These are phyloP conservation scores for Backusella luteola DNA, from an alignment of 192 early-diverging fungal species.

Conservation along the genomic window DNA sequence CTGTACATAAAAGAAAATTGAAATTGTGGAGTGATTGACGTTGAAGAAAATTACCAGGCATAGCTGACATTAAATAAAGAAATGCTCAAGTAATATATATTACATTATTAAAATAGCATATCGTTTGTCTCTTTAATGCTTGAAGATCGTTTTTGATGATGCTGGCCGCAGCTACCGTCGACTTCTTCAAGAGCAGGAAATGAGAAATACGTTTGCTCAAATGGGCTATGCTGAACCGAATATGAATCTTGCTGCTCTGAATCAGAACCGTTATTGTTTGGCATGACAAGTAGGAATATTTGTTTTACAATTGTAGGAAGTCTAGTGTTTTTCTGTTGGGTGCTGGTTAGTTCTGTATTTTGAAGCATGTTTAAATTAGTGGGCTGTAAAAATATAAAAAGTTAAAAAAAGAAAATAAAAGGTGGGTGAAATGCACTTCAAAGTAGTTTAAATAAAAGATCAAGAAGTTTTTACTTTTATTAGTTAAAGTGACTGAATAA, in stretches of 20 bases:
- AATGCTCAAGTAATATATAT: not conserved
- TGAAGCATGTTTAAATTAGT: not conserved
- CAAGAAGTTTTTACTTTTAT: not conserved
- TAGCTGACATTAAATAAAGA: conserved; percentile 1
- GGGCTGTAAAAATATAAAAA: not conserved
- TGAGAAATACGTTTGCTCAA: conserved; percentile 15
- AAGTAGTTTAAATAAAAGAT: conserved; percentile 6
- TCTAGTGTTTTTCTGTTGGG: conserved; percentile 8
- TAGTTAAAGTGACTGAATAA: conserved; percentile 1
- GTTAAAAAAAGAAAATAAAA: not conserved
- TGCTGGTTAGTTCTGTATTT: not conserved
- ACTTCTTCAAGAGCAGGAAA: conserved; percentile 14
- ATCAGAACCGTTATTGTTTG: not conserved
- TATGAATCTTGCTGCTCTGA: not conserved
- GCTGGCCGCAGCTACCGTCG: conserved; percentile 3
- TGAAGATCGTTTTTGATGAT: not conserved
- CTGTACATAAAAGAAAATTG: not conserved
- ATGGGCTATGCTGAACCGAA: not conserved
- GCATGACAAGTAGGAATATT: conserved; percentile 11
- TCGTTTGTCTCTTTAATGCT: not conserved
- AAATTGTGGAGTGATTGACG: not conserved
- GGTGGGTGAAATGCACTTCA: not conserved
- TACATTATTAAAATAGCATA: not conserved
- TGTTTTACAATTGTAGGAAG: conserved; percentile 18
- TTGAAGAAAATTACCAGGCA: not conserved